phyloP scores from a whole-genome alignment of 1,284 basidiomycete species.

The Calocybe gambosa region DNA sequence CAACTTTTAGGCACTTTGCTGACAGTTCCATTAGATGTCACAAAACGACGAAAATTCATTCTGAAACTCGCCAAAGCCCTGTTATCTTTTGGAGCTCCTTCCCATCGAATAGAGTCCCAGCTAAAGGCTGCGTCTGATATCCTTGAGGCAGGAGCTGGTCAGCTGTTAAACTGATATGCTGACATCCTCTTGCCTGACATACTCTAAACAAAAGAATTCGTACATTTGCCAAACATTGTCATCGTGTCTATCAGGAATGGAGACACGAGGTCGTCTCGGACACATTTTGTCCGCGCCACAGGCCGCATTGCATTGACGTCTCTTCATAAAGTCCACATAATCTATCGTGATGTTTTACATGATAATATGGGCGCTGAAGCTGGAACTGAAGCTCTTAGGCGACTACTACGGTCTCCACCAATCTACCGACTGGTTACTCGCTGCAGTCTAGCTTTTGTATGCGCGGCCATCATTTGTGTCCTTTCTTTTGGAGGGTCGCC shows the following conservation, averaged over 20 bases:
- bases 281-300: slow-evolving; percentile 72
- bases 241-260: slow-evolving; percentile 72
- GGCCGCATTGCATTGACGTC: slow-evolving; percentile 70
- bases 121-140: slow-evolving; percentile 47
- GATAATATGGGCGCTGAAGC: slow-evolving; percentile 64
- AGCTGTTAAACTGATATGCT: slow-evolving; percentile 8
- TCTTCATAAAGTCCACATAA: slow-evolving; percentile 65
- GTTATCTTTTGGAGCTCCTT: slow-evolving; percentile 78
- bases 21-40: slow-evolving; percentile 38
- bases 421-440: slow-evolving; percentile 58
- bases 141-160: slow-evolving; percentile 37
- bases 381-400: slow-evolving; percentile 55
- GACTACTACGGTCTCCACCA: slow-evolving; percentile 54
- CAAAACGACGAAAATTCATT: slow-evolving; percentile 68
- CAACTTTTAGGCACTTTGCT: not conserved
- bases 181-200: not conserved
- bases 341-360: slow-evolving; percentile 76
- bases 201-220: slow-evolving; percentile 49
- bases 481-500: slow-evolving; percentile 80
- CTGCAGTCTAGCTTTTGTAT: slow-evolving; percentile 68
- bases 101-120: slow-evolving; percentile 82
- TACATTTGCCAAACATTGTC: slow-evolving; percentile 75
- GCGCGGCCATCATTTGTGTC: slow-evolving; percentile 72
- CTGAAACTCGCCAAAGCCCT: slow-evolving; percentile 77
- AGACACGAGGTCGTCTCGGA: slow-evolving; percentile 53